These are phyloP conservation scores for Amanita rubescens DNA, from an alignment of 768 basidiomycete genomes.

Conservation along the genomic window DNA sequence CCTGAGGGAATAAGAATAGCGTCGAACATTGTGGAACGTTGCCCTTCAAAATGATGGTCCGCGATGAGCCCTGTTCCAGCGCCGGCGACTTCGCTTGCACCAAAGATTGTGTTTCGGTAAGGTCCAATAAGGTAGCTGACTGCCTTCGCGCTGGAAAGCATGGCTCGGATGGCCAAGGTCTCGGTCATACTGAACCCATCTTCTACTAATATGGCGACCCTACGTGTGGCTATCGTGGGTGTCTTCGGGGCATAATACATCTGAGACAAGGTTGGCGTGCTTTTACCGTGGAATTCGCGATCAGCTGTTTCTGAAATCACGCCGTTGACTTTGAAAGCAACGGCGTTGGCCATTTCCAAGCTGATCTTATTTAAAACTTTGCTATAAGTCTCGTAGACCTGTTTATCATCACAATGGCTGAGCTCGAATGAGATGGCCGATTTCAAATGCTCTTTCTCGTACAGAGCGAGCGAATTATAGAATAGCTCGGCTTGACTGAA, in stretches of 20 bases:
- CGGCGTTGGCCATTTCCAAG: slow-evolving; percentile 58
- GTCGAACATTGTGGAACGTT: slow-evolving; percentile 80
- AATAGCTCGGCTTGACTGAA: slow-evolving; percentile 72
- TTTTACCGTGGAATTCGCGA: slow-evolving; percentile 51
- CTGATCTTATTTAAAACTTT: slow-evolving; percentile 67
- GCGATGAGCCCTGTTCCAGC: slow-evolving; percentile 32
- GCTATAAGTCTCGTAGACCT: slow-evolving; percentile 63
- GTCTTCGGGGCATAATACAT: slow-evolving; percentile 42
- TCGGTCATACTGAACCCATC: slow-evolving; percentile 66
- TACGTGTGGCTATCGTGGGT: slow-evolving; percentile 56
- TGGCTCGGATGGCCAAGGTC: slow-evolving; percentile 50
- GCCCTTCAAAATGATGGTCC: slow-evolving; percentile 71
- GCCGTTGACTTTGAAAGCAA: slow-evolving; percentile 61
- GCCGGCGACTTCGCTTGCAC: slow-evolving; percentile 22
- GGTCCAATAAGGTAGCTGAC: slow-evolving; percentile 61
- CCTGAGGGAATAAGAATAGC: slow-evolving; percentile 76
- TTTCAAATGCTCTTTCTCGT: slow-evolving; percentile 69
- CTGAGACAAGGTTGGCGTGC: slow-evolving; percentile 52
- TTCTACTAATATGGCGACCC: slow-evolving; percentile 69
- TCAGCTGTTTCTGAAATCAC: slow-evolving; percentile 44
- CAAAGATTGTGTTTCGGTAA: slow-evolving; percentile 47
- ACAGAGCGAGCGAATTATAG: slow-evolving; percentile 65
- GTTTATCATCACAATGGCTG: slow-evolving; percentile 71
- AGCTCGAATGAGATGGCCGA: slow-evolving; percentile 76
- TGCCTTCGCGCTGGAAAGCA: slow-evolving; percentile 44